A percentile compares a stretch with the other conserved stretches of the same genome.
Conservation (phyloP, 305 asterid genomes). For the Fraxinus greggii region DNA sequence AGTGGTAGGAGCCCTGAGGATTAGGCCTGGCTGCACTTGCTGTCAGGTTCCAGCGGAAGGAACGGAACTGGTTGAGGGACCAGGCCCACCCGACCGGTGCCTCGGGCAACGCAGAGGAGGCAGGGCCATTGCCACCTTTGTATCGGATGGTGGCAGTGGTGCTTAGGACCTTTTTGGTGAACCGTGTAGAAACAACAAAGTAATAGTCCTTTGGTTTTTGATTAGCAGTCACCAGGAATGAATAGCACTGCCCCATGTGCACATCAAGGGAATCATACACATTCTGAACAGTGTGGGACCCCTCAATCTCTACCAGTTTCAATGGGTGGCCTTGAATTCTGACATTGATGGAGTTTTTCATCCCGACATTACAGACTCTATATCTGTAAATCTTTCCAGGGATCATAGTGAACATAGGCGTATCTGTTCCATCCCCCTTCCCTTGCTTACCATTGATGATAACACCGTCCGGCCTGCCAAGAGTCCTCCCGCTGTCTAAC, state of each 20-base stretch:
- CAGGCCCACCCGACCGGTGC: slow-evolving; percentile 61
- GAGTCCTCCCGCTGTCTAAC: slow-evolving; percentile 44
- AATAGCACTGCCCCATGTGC: slow-evolving; percentile 60
- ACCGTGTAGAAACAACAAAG: slow-evolving; percentile 60
- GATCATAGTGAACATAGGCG: slow-evolving; percentile 40
- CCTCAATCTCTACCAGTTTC: slow-evolving; percentile 64
- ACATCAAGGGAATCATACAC: slow-evolving; percentile 58
- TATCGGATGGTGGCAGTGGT: slow-evolving; percentile 53
- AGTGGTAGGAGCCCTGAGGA: slow-evolving; percentile 78
- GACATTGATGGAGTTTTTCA: slow-evolving; percentile 56
- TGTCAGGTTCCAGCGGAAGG: slow-evolving; percentile 67
- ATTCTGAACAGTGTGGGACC: slow-evolving; percentile 64
- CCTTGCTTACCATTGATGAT: slow-evolving; percentile 59
- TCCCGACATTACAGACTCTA: slow-evolving; percentile 64
- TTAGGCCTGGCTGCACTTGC: slow-evolving; percentile 87
- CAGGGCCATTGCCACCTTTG: slow-evolving; percentile 36
- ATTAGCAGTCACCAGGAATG: slow-evolving; percentile 52
- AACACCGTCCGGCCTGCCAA: slow-evolving; percentile 49
- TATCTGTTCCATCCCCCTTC: slow-evolving; percentile 32
- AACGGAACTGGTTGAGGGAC: slow-evolving; percentile 64
- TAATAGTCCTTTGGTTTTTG: slow-evolving; percentile 52
- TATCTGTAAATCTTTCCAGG: slow-evolving; percentile 53
- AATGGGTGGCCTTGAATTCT: slow-evolving; percentile 55
- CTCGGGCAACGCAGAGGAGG: slow-evolving; percentile 40
- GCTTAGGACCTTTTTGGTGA: slow-evolving; percentile 41